Conservation (phyloP, 441 rosid species). For the Pelargonium citronellum region DNA sequence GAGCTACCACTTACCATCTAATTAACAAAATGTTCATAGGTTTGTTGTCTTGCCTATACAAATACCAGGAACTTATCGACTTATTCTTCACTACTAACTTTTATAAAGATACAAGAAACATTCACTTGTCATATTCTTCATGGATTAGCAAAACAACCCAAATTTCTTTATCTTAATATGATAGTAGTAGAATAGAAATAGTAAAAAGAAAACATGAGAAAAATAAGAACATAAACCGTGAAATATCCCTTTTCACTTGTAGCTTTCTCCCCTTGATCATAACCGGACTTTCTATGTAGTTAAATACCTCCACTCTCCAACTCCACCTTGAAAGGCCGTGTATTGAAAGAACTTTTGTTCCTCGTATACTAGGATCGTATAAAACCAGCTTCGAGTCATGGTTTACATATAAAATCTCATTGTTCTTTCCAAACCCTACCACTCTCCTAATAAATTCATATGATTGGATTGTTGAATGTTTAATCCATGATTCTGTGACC, state of each 20-base stretch:
- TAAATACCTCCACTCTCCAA: slow-evolving; percentile 8
- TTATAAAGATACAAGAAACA: too few species aligned
- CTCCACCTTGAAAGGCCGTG: slow-evolving; percentile 2
- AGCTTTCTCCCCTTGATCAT: background rate
- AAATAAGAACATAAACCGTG: background rate
- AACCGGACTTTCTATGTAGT: slow-evolving; percentile 12
- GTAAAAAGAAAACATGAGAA: background rate
- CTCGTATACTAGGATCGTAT: background rate
- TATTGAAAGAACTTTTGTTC: background rate
- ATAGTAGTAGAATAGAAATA: background rate
- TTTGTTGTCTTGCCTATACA: background rate
- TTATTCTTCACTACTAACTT: too few species aligned
- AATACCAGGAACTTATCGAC: background rate
- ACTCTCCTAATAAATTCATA: background rate
- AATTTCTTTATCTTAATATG: background rate
- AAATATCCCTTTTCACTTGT: background rate
- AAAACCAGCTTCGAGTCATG: slow-evolving; percentile 1
- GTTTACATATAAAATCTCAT: background rate
- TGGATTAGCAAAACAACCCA: background rate
- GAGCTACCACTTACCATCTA: too few species aligned
- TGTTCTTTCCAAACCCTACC: background rate
- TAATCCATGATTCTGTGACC: background rate
- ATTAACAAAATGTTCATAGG: background rate
- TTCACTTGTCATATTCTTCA: too few species aligned
- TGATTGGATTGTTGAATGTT: background rate